Percentiles rank a stretch among this genome's conserved stretches.
Evolutionary conservation across 495 filamentous ascomycete genomes (phyloP).

Genomic region (Massariosphaeria phaeospora): DNA sequence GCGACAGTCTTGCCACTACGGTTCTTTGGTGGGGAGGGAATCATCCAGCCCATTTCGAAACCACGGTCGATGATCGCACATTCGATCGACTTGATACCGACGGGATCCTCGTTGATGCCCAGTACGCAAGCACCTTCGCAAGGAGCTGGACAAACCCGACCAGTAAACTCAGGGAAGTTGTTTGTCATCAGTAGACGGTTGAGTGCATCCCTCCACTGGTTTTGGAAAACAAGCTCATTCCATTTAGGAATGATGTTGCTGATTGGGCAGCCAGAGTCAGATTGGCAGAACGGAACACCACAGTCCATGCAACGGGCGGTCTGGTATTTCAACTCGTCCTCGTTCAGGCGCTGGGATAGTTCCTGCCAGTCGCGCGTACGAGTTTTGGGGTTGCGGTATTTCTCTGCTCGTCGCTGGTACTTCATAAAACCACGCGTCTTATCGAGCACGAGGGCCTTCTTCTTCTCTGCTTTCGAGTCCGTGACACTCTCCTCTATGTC

Average conservation of each 20-base stretch:
- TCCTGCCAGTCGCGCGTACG: conserved; percentile 94
- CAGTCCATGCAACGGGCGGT: conserved; percentile 99
- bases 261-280: conserved; percentile 94
- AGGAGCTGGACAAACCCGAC: conserved; percentile 95
- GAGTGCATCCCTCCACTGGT: conserved; percentile 92
- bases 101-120: conserved; percentile 96
- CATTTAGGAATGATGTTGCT: conserved; percentile 99
- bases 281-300: conserved; percentile 98
- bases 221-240: conserved; percentile 89
- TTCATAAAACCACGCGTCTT: conserved; percentile 99
- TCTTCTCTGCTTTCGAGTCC: conserved; percentile 85
- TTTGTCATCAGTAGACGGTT: conserved; percentile 97
- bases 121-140: conserved; percentile 97
- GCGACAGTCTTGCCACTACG: conserved; percentile 90
- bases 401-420: conserved; percentile 89
- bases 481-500: conserved; percentile 94
- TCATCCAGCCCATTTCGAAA: conserved; percentile 99
- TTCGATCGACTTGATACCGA: conserved; percentile 99
- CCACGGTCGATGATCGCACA: conserved; percentile 99
- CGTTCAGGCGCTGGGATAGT: conserved; percentile 79
- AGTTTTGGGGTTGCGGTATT: conserved; percentile 84
- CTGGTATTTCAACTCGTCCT: conserved; percentile 98
- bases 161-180: conserved; percentile 99
- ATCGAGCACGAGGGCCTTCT: conserved; percentile 89
- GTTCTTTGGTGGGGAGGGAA: conserved; percentile 70